Evolutionary conservation across 2,329 filamentous ascomycete genomes (phyloP).

Genomic region (Claviceps sp.): DNA sequence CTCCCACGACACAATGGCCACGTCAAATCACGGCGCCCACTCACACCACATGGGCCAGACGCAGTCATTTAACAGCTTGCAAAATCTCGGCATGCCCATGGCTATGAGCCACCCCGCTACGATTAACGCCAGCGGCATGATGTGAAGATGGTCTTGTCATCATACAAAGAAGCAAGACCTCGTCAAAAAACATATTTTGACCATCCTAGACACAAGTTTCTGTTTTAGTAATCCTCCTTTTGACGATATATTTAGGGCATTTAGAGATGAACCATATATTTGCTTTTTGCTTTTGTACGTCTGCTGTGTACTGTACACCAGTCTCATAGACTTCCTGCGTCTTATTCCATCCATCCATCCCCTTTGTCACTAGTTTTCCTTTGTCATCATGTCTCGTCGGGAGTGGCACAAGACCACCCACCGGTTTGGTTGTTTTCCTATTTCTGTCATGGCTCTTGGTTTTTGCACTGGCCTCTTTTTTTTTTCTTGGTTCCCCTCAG

Average conservation of each 20-base stretch:
- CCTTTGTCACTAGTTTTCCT: slow-evolving; percentile 13
- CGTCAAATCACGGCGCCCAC: slow-evolving; percentile 9
- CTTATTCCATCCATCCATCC: neutral
- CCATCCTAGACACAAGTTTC: neutral
- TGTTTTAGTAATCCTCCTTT: slow-evolving; percentile 6
- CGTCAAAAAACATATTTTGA: neutral
- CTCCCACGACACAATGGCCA: slow-evolving; percentile 16
- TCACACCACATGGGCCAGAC: slow-evolving; percentile 7
- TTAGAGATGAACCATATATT: neutral
- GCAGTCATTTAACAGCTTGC: slow-evolving; percentile 41
- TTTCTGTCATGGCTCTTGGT: neutral
- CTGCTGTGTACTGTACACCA: neutral
- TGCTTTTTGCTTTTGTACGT: too few species aligned
- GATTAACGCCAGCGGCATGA: slow-evolving; percentile 31
- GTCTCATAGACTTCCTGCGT: slow-evolving; percentile 3
- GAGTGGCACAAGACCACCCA: too few species aligned
- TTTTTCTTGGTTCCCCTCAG: neutral
- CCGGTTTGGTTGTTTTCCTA: neutral
- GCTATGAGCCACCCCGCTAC: slow-evolving; percentile 43
- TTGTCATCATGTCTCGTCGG: slow-evolving; percentile 1
- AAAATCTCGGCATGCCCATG: slow-evolving; percentile 52
- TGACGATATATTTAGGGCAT: neutral
- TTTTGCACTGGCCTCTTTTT: neutral
- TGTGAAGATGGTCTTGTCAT: slow-evolving; percentile 17
- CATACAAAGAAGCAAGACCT: neutral